phyloP scores from a whole-genome alignment of 2,329 filamentous ascomycete genomes.

The Arthrobotrys sphaeroides region DNA sequence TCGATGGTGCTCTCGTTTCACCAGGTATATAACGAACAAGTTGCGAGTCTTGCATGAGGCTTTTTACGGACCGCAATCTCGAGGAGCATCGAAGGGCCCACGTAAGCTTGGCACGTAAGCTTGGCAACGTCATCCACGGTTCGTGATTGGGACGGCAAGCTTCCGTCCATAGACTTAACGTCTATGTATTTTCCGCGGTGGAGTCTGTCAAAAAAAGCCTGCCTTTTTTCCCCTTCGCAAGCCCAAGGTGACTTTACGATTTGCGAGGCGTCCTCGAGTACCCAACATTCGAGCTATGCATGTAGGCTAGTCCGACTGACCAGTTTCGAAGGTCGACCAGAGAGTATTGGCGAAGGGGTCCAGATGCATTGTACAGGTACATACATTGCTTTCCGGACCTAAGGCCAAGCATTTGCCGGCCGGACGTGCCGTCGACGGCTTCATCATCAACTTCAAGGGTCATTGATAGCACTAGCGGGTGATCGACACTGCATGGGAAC shows the following conservation, averaged over 20 bases:
- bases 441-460: slow-evolving; percentile 1
- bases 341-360: neutral
- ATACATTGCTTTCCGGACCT: neutral
- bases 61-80: slow-evolving; percentile 1
- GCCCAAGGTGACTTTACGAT: neutral
- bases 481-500: slow-evolving; percentile 48
- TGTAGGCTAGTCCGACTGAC: slow-evolving; percentile 2
- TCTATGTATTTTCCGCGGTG: slow-evolving; percentile 23
- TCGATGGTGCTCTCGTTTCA: too few species aligned
- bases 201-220: neutral
- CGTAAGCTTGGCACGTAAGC: slow-evolving; percentile 42
- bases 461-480: slow-evolving; percentile 49
- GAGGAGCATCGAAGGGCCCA: slow-evolving; percentile 8
- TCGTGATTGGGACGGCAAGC: slow-evolving; percentile 18
- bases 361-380: neutral
- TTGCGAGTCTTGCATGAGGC: slow-evolving; percentile 25
- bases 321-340: neutral
- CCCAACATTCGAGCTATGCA: neutral
- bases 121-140: slow-evolving; percentile 37
- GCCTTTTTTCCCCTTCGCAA: neutral
- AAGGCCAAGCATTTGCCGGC: neutral
- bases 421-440: slow-evolving; percentile 9
- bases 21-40: neutral
- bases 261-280: slow-evolving; percentile 17
- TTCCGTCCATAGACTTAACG: slow-evolving; percentile 14